Evolutionary conservation across 148 eudicot genomes (phyloP), one percentile per base, ranked within the genome.

Genomic region (Oxyria digyna): DNA sequence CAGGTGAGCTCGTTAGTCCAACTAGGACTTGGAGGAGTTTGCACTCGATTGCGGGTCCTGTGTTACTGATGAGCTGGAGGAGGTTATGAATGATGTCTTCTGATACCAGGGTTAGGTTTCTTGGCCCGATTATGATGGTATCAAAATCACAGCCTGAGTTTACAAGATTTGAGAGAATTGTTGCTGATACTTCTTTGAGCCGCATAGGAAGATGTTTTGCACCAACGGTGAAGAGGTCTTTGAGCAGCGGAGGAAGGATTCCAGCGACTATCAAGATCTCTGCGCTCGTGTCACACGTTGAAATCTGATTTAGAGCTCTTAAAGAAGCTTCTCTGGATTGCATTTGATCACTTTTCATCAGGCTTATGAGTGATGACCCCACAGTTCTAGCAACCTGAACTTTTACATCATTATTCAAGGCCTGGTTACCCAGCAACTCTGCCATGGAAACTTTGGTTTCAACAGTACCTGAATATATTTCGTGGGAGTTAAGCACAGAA

Each of bases 11-110:
- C 8, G 97, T 91, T 48, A 91, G 89, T 64, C 97, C 97, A 11
- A 91, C 90, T 35, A 91, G 91, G 64, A 91, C 97, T 72, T 89
- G 90, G 65, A 91, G 82, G 64, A 89, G 97, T 78, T 89, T 89
- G 81, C 92, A 85, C 78, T 84, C 97, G 27, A 91, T 91, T 21
- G 92, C 76, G 0, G 97, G 97, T 38, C 97, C 97, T 1, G 97
- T 91, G 81, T 91, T 91, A 76, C 87, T 91, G 50, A 91, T 91
- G 35, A 91, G 83, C 49, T 85, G 87, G 54, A 91, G 88, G 37
- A 91, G 78, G 67, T 77, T 81, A 73, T 85, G 97, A 57, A 89
- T 76, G 32, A 65, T 82, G 11, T 84, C 85, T 77, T 87, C 90
- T 12, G 97, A 91, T 42, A 89, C 92, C 8, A 91, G 80, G 48